Percentiles rank a stretch among this genome's conserved stretches.
Evolutionary conservation across 371 early-diverging fungal genomes (phyloP).

Genomic region (Dichotomocladium elegans): DNA sequence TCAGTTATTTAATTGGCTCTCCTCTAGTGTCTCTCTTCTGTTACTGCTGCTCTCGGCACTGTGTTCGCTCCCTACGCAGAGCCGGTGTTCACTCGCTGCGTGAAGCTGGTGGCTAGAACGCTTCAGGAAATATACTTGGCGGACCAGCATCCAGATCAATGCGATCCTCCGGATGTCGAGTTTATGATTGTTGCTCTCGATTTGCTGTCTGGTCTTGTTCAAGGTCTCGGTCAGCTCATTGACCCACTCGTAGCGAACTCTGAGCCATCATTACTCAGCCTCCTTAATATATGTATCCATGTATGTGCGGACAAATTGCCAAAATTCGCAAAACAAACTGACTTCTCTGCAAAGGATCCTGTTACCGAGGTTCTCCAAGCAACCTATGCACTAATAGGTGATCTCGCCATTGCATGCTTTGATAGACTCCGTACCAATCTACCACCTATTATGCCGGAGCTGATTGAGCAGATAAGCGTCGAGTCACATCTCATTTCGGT

Average conservation of each 20-base stretch:
- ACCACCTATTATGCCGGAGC: slow-evolving; percentile 67
- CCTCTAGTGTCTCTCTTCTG: slow-evolving; percentile 76
- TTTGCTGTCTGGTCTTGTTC: slow-evolving; percentile 84
- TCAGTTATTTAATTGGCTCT: background rate
- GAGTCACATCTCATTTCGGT: slow-evolving; percentile 60
- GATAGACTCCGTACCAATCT: slow-evolving; percentile 66
- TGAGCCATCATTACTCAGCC: slow-evolving; percentile 62
- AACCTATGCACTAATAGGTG: slow-evolving; percentile 92
- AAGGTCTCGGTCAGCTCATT: slow-evolving; percentile 75
- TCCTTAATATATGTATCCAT: slow-evolving; percentile 75
- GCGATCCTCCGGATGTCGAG: slow-evolving; percentile 72
- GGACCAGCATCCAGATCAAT: slow-evolving; percentile 46
- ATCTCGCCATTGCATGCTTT: slow-evolving; percentile 86
- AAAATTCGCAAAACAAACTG: background rate
- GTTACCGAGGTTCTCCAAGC: slow-evolving; percentile 85
- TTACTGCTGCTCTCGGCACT: slow-evolving; percentile 81
- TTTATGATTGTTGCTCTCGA: slow-evolving; percentile 91
- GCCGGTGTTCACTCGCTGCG: slow-evolving; percentile 81
- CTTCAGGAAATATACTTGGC: slow-evolving; percentile 32
- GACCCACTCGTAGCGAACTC: slow-evolving; percentile 66
- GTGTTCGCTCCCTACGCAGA: slow-evolving; percentile 79
- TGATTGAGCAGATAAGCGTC: slow-evolving; percentile 71
- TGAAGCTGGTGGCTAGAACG: slow-evolving; percentile 72
- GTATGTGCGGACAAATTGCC: too few relatives aligned
- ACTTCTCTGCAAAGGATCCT: slow-evolving; percentile 48